These are phyloP conservation scores for Solidago caesia DNA, from an alignment of 129 eudicot genomes.

Conservation along the genomic window DNA sequence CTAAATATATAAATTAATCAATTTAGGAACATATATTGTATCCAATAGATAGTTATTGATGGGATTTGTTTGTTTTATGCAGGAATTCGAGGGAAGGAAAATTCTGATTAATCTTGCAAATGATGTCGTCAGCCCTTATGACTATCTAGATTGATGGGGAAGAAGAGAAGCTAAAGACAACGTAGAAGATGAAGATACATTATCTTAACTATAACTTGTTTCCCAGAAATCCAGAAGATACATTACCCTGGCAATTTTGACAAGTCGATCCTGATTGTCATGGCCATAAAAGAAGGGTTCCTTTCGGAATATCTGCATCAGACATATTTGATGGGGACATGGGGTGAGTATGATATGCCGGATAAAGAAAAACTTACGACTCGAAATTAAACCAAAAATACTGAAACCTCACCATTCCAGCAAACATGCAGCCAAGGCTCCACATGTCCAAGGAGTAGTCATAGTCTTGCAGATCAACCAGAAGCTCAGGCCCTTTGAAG, in stretches of 20 bases:
- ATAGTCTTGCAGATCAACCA: constrained; percentile 98
- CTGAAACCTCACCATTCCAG: constrained; percentile 85
- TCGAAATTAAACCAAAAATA: not conserved
- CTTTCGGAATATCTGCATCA: constrained; percentile 86
- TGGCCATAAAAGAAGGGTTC: constrained; percentile 99
- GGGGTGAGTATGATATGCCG: not conserved
- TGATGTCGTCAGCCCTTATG: too few relatives aligned
- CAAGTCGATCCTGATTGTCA: constrained; percentile 98
- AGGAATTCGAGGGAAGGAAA: too few relatives aligned
- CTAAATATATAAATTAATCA: too few relatives aligned
- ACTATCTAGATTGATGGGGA: too few relatives aligned
- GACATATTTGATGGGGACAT: not conserved
- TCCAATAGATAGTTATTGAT: too few relatives aligned
- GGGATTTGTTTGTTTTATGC: too few relatives aligned
- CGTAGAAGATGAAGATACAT: too few relatives aligned
- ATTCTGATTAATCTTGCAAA: too few relatives aligned
- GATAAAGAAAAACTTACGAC: not conserved
- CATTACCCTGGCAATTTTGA: constrained; percentile 95
- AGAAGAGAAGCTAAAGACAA: too few relatives aligned
- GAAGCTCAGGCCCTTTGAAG: constrained; percentile 98
- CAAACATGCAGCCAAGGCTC: constrained; percentile 99
- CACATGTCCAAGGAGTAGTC: constrained; percentile 98
- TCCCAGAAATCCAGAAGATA: not conserved
- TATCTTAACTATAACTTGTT: constrained; percentile 4
- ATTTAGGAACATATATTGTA: too few relatives aligned